Base-by-base conservation (phyloP, 106 monocot species). In the Dendrobium nobile region DNA sequence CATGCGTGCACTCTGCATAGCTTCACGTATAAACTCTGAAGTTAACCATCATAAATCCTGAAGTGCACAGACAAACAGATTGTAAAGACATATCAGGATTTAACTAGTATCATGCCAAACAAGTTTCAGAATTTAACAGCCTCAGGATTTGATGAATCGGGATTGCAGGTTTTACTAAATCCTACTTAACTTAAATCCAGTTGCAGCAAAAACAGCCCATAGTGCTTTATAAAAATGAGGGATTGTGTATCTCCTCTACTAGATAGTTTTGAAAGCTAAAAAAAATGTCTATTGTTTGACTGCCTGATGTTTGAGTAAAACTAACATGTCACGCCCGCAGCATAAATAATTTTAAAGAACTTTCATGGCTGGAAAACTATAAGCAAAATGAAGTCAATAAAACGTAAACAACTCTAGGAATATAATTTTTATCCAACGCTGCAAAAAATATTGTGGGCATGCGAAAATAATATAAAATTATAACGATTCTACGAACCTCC, bases 401-500 rank as follows among this genome's bases (percentile, higher is more conserved):
- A 68, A 68, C 18, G 4, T 0, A 15, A 70, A 70, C 7, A 0
- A 11, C 37, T 11, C 37, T 11, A 13, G 24, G 37, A 70, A 70
- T 16, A 15, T 68, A 68, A 68, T 68, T 28, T 68, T 31, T 68
- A 68, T 4, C 31, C 22, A 7, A n/a, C 61, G 20, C 58, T 47
- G 37, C 58, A 58, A n/a, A 61, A 61, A 61, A 61, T 5, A 61
- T 22, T 51, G 13, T 51, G 51, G 15, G 5, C 61, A 22, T 61
- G 7, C 20, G 22, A 61, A 61, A 61, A 20, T 61, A 6, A 7
- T n/a, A 61, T 9, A 61, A 24, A 61, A 61, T 22, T 61, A 61
- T 22, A 4, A 61, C 4, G 22, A 13, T 26, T 15, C 18, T 7
- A 26, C 86, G 82, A 20, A 92, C 98, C 91, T 98, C 98, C 78